A percentile compares a stretch with the other conserved stretches of the same genome.
These are phyloP conservation scores for Triadica sebifera DNA, from an alignment of 345 rosid genomes.

Conservation along the genomic window DNA sequence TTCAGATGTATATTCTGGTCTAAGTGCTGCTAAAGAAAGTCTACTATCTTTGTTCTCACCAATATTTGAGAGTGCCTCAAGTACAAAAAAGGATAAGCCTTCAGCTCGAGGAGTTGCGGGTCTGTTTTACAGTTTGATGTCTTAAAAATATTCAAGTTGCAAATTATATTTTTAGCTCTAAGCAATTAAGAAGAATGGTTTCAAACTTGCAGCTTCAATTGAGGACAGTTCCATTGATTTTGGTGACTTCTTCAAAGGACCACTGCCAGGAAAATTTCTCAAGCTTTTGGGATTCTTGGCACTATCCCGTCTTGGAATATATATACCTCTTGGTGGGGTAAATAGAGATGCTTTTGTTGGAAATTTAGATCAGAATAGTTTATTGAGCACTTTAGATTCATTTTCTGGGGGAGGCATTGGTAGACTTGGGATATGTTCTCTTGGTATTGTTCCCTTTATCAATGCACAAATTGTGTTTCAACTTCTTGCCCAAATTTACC, in stretches of 20 bases:
- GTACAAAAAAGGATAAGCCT: constrained; percentile 58
- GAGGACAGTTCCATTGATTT: constrained; percentile 98
- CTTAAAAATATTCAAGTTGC: constrained; percentile 3
- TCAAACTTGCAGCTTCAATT: constrained; percentile 73
- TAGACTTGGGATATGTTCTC: constrained; percentile 93
- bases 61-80: constrained; percentile 53
- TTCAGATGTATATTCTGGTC: constrained; percentile 44
- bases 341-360: constrained; percentile 89
- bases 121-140: constrained; percentile 25
- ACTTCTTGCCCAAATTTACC: constrained; percentile 93
- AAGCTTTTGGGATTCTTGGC: constrained; percentile 83
- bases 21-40: constrained; percentile 55
- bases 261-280: constrained; percentile 87
- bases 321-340: constrained; percentile 94
- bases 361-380: constrained; percentile 86
- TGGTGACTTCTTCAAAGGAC: constrained; percentile 95
- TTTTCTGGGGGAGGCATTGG: constrained; percentile 99
- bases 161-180: constrained; percentile 10
- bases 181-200: constrained; percentile 24
- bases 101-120: constrained; percentile 88
- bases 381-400: constrained; percentile 88
- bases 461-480: constrained; percentile 96
- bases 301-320: constrained; percentile 87
- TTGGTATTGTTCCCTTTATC: constrained; percentile 95
- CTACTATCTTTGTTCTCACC: constrained; percentile 54